Conservation (phyloP, 768 basidiomycete genomes). For the Suillus subluteus region DNA sequence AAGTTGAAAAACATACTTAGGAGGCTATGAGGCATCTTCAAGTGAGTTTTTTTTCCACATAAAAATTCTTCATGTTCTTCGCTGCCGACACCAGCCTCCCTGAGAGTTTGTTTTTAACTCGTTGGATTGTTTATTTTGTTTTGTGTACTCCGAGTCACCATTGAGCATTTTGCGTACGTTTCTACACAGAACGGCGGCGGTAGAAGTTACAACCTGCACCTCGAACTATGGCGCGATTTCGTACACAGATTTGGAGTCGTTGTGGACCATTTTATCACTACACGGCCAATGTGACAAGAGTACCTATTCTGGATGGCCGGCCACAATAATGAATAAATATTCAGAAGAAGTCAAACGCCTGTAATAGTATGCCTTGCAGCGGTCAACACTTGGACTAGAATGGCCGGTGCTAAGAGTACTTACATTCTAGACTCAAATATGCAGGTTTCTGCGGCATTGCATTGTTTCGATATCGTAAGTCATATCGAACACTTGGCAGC, state of each 20-base stretch:
- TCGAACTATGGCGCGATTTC: slow-evolving; percentile 73
- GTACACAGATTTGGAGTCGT: slow-evolving; percentile 65
- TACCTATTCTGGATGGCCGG: background rate
- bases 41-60: background rate
- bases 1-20: no score
- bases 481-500: background rate
- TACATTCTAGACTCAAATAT: background rate
- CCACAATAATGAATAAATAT: slow-evolving; percentile 21
- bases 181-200: slow-evolving; percentile 61
- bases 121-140: slow-evolving; percentile 25
- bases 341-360: background rate
- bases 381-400: background rate
- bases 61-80: slow-evolving; percentile 53
- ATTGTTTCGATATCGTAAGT: background rate
- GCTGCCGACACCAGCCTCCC: slow-evolving; percentile 37
- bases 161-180: slow-evolving; percentile 23
- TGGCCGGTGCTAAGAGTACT: background rate
- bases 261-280: background rate
- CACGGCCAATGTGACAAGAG: background rate
- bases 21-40: background rate
- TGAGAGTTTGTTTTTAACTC: slow-evolving; percentile 22
- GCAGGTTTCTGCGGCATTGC: background rate
- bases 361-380: background rate
- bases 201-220: slow-evolving; percentile 50
- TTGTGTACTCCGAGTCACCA: slow-evolving; percentile 27